Evolutionary conservation across 2,329 filamentous ascomycete genomes (phyloP).

Genomic region (Talaromyces sp.): DNA sequence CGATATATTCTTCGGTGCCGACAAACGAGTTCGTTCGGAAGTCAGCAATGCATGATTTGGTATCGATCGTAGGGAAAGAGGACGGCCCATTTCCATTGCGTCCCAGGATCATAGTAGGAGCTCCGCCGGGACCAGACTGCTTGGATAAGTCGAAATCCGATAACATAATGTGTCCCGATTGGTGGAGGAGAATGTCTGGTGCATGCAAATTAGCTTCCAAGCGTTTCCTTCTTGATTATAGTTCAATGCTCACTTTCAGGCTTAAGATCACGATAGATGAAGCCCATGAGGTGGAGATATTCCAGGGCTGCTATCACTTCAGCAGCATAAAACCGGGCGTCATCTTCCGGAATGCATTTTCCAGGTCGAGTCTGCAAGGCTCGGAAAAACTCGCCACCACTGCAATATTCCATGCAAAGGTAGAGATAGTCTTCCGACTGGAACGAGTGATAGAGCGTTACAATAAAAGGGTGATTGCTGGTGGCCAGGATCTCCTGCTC

Average conservation of each 20-base stretch:
- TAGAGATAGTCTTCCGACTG: constrained; percentile 98
- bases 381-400: constrained; percentile 95
- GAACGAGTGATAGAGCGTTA: constrained; percentile 97
- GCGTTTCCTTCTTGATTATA: background rate
- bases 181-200: constrained; percentile 88
- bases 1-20: constrained; percentile 97
- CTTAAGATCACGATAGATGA: constrained; percentile 97
- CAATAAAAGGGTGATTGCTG: constrained; percentile 98
- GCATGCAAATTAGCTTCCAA: background rate
- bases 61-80: constrained; percentile 93
- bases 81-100: constrained; percentile 81
- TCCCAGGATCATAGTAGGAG: constrained; percentile 94
- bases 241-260: constrained; percentile 70
- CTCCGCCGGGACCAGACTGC: constrained; percentile 91
- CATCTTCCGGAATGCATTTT: constrained; percentile 95
- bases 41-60: constrained; percentile 95
- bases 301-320: constrained; percentile 95
- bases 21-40: constrained; percentile 99
- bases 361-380: constrained; percentile 92
- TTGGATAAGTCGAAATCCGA: constrained; percentile 98
- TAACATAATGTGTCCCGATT: constrained; percentile 99
- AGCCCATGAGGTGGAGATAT: constrained; percentile 97
- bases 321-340: constrained; percentile 92
- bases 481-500: constrained; percentile 98
- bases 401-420: constrained; percentile 99